Evolutionary conservation across 1,284 basidiomycete genomes (phyloP), one percentile per base, ranked within the genome.

Genomic region (Lignosus rhinocerotis): DNA sequence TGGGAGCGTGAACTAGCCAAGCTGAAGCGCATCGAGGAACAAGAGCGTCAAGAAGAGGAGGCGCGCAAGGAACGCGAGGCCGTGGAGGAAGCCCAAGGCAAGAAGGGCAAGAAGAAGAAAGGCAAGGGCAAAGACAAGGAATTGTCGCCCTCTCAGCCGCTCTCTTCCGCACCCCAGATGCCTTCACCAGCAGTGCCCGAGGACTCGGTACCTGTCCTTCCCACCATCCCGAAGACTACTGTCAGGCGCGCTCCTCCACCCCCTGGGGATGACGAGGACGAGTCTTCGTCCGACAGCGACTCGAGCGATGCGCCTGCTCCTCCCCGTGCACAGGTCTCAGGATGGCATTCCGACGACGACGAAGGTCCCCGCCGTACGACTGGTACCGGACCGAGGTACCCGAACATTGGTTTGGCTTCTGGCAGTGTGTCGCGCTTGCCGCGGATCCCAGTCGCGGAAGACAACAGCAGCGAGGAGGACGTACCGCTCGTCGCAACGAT

Each of bases 1-100:
- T 93, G 90, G 90, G 88, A 92, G 67, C 79, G 84, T 34, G 90
- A 93, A 72, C 81, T 91, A 76, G 81, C 73, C 21, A 93, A 90
- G 69, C 75, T 93, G 48, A 82, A 81, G 60, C 80, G 85, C 64
- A 89, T 92, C 0, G 87, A 93, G 69, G 83, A 81, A 10, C 71
- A 70, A 53, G 90, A 92, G 69, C 79, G 76, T 55, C 66, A 67
- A 8, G 85, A 84, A 49, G 77, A 76, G 21, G 83, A 83, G 61
- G 79, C 80, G 50, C 74, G 72, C 51, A 73, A 72, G 63, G 74
- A 67, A 53, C 70, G 69, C 53, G 80, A 83, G 59, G 78, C 73
- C 49, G 76, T 75, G 48, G 78, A 75, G 56, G 79, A 79, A 51
- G 77, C 70, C 21, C 74, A 70, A 51, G 62, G 66, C 53, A 69